phyloP scores from a whole-genome alignment of 2,329 filamentous ascomycete species.

The Microascus cirrosus region DNA sequence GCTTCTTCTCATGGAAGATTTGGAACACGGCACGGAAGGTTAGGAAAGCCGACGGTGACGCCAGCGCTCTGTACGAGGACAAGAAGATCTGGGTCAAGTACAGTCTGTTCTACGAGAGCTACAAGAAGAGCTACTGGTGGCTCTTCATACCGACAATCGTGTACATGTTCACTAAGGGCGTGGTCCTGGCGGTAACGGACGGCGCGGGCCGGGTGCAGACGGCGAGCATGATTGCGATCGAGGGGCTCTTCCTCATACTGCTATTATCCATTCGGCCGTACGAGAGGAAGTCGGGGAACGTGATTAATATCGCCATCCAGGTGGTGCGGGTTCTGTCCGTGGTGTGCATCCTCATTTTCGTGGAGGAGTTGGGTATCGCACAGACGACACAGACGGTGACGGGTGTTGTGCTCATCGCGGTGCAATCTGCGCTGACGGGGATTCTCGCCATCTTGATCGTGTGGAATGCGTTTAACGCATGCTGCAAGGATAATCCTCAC shows the following conservation, averaged over 20 bases:
- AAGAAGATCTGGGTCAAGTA: slow-evolving; percentile 91
- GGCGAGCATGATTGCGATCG: slow-evolving; percentile 68
- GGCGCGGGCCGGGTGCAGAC: slow-evolving; percentile 78
- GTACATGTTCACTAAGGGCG: slow-evolving; percentile 86
- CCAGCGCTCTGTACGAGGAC: slow-evolving; percentile 67
- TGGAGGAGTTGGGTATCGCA: slow-evolving; percentile 79
- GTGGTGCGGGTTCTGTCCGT: slow-evolving; percentile 82
- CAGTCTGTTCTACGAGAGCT: slow-evolving; percentile 92
- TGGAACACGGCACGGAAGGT: slow-evolving; percentile 63
- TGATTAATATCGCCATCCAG: slow-evolving; percentile 90
- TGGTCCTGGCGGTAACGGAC: slow-evolving; percentile 72
- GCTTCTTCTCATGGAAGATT: slow-evolving; percentile 77
- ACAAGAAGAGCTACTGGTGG: slow-evolving; percentile 96
- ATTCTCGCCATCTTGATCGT: slow-evolving; percentile 76
- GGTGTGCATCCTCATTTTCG: slow-evolving; percentile 81
- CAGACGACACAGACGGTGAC: slow-evolving; percentile 92
- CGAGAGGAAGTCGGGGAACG: slow-evolving; percentile 74
- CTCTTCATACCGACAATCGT: slow-evolving; percentile 80
- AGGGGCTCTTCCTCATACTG: slow-evolving; percentile 66
- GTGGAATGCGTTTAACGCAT: slow-evolving; percentile 77
- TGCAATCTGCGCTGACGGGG: slow-evolving; percentile 77
- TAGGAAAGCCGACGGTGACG: slow-evolving; percentile 65
- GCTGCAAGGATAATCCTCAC: slow-evolving; percentile 82
- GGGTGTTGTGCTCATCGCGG: slow-evolving; percentile 83
- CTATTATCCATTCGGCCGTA: slow-evolving; percentile 81